Base-by-base conservation (phyloP, 441 rosid genomes). In the Euphorbia celastroides region DNA sequence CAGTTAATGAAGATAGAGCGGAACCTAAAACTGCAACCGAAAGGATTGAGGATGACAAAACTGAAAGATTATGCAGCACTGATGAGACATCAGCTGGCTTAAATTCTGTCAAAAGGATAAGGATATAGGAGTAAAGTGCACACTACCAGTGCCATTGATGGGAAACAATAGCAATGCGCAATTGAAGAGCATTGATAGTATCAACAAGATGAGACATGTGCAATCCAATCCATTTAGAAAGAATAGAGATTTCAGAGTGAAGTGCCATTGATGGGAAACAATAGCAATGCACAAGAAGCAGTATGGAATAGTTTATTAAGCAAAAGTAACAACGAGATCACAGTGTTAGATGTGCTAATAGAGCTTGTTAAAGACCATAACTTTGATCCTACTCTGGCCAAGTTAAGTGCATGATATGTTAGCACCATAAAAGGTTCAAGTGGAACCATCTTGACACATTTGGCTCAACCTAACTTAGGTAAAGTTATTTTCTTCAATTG, bases 321-420 rank as follows among this genome's bases (percentile, higher is more conserved):
- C 17, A 26, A 42, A n/a, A 62, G 62, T 30, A 31, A 64, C 22
- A 1, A 32, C 57, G 32, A 73, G 69, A 26, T 62, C 54, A 25
- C 64, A 0, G 63, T 77, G 27, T 66, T 70, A 32, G 75, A 77
- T 51, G 71, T 77, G 63, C 69, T 84, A 67, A 55, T 36, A 51
- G n/a, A 32, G 17, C 60, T 72, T 54, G 26, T 70, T 22, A 27
- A 64, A 54, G 64, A 56, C 12, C 3, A 54, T 38, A 65, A 44
- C 52, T 30, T 13, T 28, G 84, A 70, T 67, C 61, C 36, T 27
- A 36, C n/a, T 65, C 54, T 79, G 26, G 72, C 57, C 59, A 70
- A 62, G 22, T 48, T 67, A 14, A 75, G 76, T 38, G 56, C 81
- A 46, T 65, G 44, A 42, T 16, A 28, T 57, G 64, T 46, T 68